These are phyloP conservation scores for Poa annua DNA, from an alignment of 176 grass and related monocot species.

Conservation along the genomic window DNA sequence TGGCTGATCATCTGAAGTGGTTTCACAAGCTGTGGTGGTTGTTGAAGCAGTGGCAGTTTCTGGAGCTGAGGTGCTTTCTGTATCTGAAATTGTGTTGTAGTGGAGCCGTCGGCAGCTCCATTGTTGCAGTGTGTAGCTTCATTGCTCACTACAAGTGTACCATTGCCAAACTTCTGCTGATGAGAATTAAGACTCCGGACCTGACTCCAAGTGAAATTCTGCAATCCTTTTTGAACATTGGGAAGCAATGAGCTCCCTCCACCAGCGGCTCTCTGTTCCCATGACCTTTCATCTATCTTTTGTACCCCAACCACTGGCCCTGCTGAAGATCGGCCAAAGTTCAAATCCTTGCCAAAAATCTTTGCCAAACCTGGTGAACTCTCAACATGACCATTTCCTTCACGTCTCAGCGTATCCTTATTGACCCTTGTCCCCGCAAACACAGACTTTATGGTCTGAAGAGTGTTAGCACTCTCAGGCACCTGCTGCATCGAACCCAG, in stretches of 20 bases:
- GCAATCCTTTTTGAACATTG: constrained; percentile 69
- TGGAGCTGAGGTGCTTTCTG: constrained; percentile 56
- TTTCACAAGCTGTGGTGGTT: constrained; percentile 51
- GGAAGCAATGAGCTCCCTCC: constrained; percentile 60
- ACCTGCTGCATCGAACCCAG: constrained; percentile 80
- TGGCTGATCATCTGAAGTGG: constrained; percentile 45
- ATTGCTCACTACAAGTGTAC: constrained; percentile 63
- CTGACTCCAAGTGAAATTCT: constrained; percentile 85
- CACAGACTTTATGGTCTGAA: constrained; percentile 73
- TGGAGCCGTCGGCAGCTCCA: constrained; percentile 37
- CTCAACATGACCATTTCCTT: constrained; percentile 57
- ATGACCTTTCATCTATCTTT: constrained; percentile 66
- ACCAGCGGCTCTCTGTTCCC: constrained; percentile 59
- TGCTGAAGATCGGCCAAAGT: constrained; percentile 58
- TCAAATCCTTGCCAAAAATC: constrained; percentile 97
- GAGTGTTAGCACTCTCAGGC: constrained; percentile 57
- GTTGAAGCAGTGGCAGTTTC: constrained; percentile 56
- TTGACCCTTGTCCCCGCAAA: constrained; percentile 54
- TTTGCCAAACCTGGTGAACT: constrained; percentile 59
- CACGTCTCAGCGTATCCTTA: constrained; percentile 46
- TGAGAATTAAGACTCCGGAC: constrained; percentile 57
- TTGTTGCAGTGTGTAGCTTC: constrained; percentile 50
- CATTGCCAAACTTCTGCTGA: constrained; percentile 74
- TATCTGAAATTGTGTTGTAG: constrained; percentile 54
- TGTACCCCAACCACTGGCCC: constrained; percentile 39